These are phyloP conservation scores for Jimgerdemannia flammicorona DNA, from an alignment of 192 early-diverging fungal genomes.

Conservation along the genomic window DNA sequence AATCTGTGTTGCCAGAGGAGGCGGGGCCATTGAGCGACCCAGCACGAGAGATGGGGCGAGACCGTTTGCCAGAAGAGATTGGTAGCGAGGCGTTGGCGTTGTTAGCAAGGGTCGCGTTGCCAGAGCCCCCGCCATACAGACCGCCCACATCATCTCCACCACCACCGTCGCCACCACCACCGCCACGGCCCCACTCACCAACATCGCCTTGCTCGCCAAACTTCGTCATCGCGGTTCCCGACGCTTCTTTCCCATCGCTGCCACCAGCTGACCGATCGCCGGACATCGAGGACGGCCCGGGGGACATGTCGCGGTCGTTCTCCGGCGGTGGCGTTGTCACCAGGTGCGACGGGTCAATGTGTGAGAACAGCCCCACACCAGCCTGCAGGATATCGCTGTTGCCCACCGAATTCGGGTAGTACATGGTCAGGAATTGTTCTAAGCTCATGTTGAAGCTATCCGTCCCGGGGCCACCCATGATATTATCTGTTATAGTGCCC, in stretches of 20 bases:
- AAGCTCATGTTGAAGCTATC: constrained; percentile 17
- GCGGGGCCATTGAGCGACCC: background rate
- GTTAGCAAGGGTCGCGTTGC: constrained; percentile 3
- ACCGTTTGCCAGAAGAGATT: background rate
- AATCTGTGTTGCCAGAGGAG: constrained; percentile 11
- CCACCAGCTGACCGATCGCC: background rate
- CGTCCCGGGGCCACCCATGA: constrained; percentile 6
- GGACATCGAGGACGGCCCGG: background rate
- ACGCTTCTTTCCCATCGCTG: background rate
- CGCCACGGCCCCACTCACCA: constrained; percentile 3
- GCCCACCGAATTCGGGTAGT: constrained; percentile 8
- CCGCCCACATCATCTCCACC: background rate
- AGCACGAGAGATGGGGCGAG: background rate
- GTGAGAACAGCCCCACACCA: background rate
- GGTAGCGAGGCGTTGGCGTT: background rate
- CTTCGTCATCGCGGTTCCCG: background rate
- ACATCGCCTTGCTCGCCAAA: constrained; percentile 1
- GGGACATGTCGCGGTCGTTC: background rate
- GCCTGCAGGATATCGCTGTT: too few relatives aligned
- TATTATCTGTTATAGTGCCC: background rate
- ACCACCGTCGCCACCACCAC: background rate
- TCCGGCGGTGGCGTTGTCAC: background rate
- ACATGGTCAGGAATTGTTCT: constrained; percentile 30
- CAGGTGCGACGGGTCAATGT: background rate
- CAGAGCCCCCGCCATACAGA: background rate